phyloP scores from a whole-genome alignment of 2,329 filamentous ascomycete genomes.

The Hypoxylon sp. region DNA sequence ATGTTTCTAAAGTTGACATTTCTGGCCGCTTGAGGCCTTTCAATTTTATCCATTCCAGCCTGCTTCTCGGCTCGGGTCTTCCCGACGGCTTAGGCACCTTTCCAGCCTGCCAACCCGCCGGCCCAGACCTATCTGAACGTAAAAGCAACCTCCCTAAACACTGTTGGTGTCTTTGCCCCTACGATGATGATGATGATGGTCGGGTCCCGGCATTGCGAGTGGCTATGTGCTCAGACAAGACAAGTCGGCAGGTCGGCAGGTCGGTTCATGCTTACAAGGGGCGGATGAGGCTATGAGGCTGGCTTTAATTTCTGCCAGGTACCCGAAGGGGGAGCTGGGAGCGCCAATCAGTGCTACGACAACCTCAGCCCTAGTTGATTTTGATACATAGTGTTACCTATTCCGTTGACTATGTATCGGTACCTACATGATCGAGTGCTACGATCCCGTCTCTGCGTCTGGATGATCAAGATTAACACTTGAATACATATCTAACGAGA shows the following conservation, averaged over 20 bases:
- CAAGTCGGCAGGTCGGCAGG: too few species aligned
- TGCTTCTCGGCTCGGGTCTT: constrained; percentile 24
- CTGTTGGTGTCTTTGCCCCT: background rate
- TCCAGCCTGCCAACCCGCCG: too few species aligned
- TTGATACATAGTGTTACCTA: constrained; percentile 23
- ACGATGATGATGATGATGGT: background rate
- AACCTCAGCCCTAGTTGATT: constrained; percentile 27
- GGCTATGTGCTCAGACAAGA: too few species aligned
- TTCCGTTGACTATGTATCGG: constrained; percentile 18
- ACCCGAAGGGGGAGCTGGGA: constrained; percentile 30
- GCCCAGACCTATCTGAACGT: too few species aligned
- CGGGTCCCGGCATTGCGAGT: constrained; percentile 25
- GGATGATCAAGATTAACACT: background rate
- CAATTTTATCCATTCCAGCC: constrained; percentile 11
- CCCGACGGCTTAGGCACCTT: constrained; percentile 17
- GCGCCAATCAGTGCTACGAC: constrained; percentile 31
- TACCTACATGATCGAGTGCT: constrained; percentile 10
- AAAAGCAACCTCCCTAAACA: too few species aligned
- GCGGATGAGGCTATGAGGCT: constrained; percentile 35
- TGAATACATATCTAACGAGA: background rate
- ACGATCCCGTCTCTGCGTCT: constrained; percentile 26
- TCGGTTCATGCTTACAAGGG: constrained; percentile 32
- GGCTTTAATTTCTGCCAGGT: constrained; percentile 27
- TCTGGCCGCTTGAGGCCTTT: background rate
- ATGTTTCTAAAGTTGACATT: constrained; percentile 2